These are phyloP conservation scores for Exophiala bonariae DNA, from an alignment of 2,329 filamentous ascomycete species.

Conservation along the genomic window DNA sequence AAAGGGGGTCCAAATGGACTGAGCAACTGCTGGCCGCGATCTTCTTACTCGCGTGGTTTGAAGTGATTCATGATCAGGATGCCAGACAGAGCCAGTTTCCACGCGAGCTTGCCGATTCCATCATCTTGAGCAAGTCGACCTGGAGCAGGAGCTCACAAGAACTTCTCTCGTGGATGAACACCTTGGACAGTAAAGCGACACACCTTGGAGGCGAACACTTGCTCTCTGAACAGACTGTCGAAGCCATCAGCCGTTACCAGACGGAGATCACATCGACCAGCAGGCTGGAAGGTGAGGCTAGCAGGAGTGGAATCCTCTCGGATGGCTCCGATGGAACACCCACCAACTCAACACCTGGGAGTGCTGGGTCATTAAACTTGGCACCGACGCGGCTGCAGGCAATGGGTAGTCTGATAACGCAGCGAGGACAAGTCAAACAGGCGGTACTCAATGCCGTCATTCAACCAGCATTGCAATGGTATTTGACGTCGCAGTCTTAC, in stretches of 20 bases:
- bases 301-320: too few relatives aligned
- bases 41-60: too few relatives aligned
- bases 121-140: background rate
- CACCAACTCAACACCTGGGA: background rate
- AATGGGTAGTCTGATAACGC: too few relatives aligned
- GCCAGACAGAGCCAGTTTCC: too few relatives aligned
- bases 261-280: conserved; percentile 1
- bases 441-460: conserved; percentile 2
- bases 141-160: conserved; percentile 1
- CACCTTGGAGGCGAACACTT: conserved; percentile 4
- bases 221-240: conserved; percentile 2
- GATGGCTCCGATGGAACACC: background rate
- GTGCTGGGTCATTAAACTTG: too few relatives aligned
- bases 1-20: too few relatives aligned
- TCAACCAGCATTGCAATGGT: conserved; percentile 6
- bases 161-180: conserved; percentile 3
- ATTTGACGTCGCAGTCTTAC: conserved; percentile 7
- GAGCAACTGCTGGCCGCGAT: too few relatives aligned
- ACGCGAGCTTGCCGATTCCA: background rate
- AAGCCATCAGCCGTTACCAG: conserved; percentile 1
- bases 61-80: too few relatives aligned
- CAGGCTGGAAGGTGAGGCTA: background rate
- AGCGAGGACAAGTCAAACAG: conserved; percentile 3
- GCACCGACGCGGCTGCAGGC: too few relatives aligned
- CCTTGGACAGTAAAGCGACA: conserved; percentile 9